phyloP scores from a whole-genome alignment of 768 basidiomycete genomes.

The Leccinellum albellum region DNA sequence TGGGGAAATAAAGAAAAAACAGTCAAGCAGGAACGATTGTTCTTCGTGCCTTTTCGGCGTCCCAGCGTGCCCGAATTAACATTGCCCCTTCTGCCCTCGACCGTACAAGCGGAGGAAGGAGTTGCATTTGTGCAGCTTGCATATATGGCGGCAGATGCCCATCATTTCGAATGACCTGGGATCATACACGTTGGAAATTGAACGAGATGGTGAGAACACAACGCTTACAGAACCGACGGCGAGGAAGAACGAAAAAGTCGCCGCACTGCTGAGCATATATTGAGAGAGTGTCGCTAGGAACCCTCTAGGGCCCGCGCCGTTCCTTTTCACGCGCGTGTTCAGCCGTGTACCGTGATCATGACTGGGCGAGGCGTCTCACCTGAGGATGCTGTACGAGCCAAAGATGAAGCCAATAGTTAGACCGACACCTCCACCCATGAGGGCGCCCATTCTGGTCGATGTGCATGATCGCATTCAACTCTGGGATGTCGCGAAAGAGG shows the following conservation, averaged over 20 bases:
- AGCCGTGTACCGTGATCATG: background rate
- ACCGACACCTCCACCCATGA: conserved; percentile 92
- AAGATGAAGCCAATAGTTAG: conserved; percentile 98
- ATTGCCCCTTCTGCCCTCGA: conserved; percentile 66
- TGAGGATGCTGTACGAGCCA: conserved; percentile 86
- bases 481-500: background rate
- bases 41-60: conserved; percentile 48
- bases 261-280: conserved; percentile 97
- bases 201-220: background rate
- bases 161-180: conserved; percentile 88
- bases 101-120: conserved; percentile 53
- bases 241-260: conserved; percentile 97
- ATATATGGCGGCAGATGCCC: conserved; percentile 52
- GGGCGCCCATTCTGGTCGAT: conserved; percentile 76
- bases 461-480: conserved; percentile 5
- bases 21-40: conserved; percentile 12
- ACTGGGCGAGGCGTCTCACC: conserved; percentile 46
- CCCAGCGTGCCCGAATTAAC: conserved; percentile 74
- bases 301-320: conserved; percentile 89
- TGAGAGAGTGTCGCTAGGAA: conserved; percentile 88
- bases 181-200: conserved; percentile 2
- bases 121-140: conserved; percentile 60
- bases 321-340: conserved; percentile 41
- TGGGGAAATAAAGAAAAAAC: conserved; percentile 1
- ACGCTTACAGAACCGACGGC: conserved; percentile 80